These are phyloP conservation scores for Cutaneotrichosporon mucoides DNA, from an alignment of 1,284 basidiomycete species.

Conservation along the genomic window DNA sequence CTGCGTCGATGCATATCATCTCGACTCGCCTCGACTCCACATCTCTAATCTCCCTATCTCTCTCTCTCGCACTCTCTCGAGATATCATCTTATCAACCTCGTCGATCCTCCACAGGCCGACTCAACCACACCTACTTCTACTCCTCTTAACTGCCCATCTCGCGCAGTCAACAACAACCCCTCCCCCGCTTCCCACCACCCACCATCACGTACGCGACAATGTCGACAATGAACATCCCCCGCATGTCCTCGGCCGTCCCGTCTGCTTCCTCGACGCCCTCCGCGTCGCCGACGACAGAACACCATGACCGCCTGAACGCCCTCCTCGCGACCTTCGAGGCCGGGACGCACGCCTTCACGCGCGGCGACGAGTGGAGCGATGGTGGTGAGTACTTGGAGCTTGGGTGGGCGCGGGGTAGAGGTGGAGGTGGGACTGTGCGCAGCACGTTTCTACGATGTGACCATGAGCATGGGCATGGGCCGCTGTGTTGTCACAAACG, in stretches of 20 bases:
- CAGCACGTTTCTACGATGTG: background rate
- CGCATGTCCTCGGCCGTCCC: background rate
- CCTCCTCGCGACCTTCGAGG: conserved; percentile 28
- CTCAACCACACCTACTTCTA: no score
- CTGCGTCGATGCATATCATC: no score
- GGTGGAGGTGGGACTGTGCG: background rate
- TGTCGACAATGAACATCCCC: background rate
- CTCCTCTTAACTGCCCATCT: no score
- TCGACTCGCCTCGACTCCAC: no score
- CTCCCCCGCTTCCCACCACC: background rate
- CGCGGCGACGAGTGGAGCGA: conserved; percentile 21
- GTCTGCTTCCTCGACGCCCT: conserved; percentile 8
- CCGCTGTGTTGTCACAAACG: no score
- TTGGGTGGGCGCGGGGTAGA: no score
- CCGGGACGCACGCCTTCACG: conserved; percentile 32
- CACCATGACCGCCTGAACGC: conserved; percentile 25
- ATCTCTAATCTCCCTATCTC: no score
- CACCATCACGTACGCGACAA: background rate
- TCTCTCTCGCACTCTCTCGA: no score
- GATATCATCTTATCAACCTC: no score
- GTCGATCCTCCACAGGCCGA: no score
- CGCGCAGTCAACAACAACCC: background rate
- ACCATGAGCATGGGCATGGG: no score
- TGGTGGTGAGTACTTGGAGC: conserved; percentile 9
- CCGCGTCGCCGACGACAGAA: conserved; percentile 10